Percentiles rank a stretch among this genome's conserved stretches.
phyloP scores from a whole-genome alignment of 768 basidiomycete species.

The Amanita exitialis region DNA sequence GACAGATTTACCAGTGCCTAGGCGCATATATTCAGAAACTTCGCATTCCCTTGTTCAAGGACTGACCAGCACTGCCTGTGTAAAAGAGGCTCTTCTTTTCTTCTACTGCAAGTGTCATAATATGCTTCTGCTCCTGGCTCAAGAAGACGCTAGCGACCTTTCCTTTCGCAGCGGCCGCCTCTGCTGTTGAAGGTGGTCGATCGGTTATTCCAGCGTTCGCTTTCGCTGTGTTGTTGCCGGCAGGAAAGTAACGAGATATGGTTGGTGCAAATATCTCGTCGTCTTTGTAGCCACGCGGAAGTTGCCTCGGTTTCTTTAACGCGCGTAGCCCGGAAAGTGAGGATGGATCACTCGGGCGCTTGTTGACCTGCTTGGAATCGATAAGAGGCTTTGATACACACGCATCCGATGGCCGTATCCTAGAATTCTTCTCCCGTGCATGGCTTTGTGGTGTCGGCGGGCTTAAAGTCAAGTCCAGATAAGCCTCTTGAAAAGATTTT shows the following conservation, averaged over 20 bases:
- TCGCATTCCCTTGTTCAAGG: neutral
- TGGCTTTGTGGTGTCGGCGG: conserved; percentile 12
- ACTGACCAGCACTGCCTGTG: conserved; percentile 91
- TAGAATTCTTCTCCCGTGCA: neutral
- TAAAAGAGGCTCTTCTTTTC: conserved; percentile 78
- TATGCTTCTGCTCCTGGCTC: conserved; percentile 79
- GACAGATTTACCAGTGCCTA: conserved; percentile 96
- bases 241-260: conserved; percentile 21
- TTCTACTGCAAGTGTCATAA: conserved; percentile 64
- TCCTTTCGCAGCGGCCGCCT: conserved; percentile 13
- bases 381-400: neutral
- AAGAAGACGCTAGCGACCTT: conserved; percentile 44
- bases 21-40: neutral
- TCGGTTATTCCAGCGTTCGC: neutral
- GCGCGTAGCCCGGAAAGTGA: conserved; percentile 14
- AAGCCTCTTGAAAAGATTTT: conserved; percentile 30
- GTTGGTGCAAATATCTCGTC: conserved; percentile 20
- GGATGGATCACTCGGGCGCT: conserved; percentile 24
- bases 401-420: no score
- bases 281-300: conserved; percentile 41
- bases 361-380: conserved; percentile 23
- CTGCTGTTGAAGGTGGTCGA: conserved; percentile 8
- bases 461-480: conserved; percentile 28
- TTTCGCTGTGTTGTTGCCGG: neutral
- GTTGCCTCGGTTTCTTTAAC: conserved; percentile 43